A percentile compares a stretch with the other conserved stretches of the same genome.
phyloP scores from a whole-genome alignment of 768 basidiomycete genomes.

The Suillus brevipes region DNA sequence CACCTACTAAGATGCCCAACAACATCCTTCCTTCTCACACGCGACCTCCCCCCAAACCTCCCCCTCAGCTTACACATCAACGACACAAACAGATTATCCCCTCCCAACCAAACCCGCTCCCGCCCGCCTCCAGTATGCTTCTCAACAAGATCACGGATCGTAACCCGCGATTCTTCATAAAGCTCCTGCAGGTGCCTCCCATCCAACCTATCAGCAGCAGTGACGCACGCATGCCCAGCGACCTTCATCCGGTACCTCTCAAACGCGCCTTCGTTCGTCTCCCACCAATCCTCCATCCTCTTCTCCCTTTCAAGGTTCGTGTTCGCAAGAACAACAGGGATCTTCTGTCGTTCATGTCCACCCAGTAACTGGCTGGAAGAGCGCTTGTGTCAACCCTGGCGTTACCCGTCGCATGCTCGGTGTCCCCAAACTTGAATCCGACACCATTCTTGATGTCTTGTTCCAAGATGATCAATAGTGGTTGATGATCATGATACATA shows the following conservation, averaged over 20 bases:
- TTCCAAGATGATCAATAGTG: too few species aligned
- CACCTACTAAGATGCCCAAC: conserved; percentile 22
- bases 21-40: conserved; percentile 21
- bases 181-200: not conserved
- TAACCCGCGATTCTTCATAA: not conserved
- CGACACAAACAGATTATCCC: conserved; percentile 18
- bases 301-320: conserved; percentile 31
- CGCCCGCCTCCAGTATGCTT: not conserved
- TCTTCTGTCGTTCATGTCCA: too few species aligned
- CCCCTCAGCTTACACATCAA: conserved; percentile 13
- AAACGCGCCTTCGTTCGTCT: conserved; percentile 22
- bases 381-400: too few species aligned
- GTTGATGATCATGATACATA: too few species aligned
- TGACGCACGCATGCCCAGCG: conserved; percentile 34
- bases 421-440: too few species aligned
- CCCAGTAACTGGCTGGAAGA: too few species aligned
- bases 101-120: conserved; percentile 10
- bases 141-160: not conserved
- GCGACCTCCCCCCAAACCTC: conserved; percentile 14
- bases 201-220: conserved; percentile 25
- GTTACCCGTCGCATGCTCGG: too few species aligned
- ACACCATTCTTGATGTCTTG: too few species aligned
- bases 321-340: conserved; percentile 34
- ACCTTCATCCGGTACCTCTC: conserved; percentile 24
- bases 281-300: conserved; percentile 24